phyloP scores from a whole-genome alignment of 2,329 filamentous ascomycete genomes.

The Colletotrichum agaves region DNA sequence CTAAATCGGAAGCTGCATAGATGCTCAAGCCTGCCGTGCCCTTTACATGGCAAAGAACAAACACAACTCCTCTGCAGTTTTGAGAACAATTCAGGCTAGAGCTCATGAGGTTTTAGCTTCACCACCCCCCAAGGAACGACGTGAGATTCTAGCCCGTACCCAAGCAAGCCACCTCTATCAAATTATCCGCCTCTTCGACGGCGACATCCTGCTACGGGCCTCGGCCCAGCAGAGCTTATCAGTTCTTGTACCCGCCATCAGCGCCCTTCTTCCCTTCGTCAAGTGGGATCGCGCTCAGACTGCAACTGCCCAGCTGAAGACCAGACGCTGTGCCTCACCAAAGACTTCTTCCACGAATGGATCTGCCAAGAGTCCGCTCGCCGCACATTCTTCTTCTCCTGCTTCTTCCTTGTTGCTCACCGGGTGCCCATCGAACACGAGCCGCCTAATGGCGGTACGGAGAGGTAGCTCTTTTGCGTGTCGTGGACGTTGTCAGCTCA shows the following conservation, averaged over 20 bases:
- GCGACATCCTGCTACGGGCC: conserved; percentile 49
- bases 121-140: conserved; percentile 43
- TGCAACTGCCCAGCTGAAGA: conserved; percentile 41
- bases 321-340: conserved; percentile 52
- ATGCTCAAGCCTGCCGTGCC: conserved; percentile 64
- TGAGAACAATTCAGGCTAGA: conserved; percentile 58
- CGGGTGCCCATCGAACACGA: conserved; percentile 46
- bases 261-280: conserved; percentile 47
- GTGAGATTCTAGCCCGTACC: conserved; percentile 49
- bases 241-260: conserved; percentile 47
- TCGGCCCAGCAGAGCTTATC: conserved; percentile 45
- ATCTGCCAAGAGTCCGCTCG: conserved; percentile 64
- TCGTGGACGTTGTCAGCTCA: conserved; percentile 53
- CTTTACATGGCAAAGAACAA: conserved; percentile 62
- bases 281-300: conserved; percentile 44
- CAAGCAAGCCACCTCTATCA: conserved; percentile 59
- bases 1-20: conserved; percentile 43
- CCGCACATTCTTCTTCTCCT: conserved; percentile 60
- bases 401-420: conserved; percentile 56
- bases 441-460: conserved; percentile 42
- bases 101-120: conserved; percentile 54
- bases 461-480: conserved; percentile 45
- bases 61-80: conserved; percentile 59
- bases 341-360: conserved; percentile 62
- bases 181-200: conserved; percentile 58